Evolutionary conservation across 2,329 filamentous ascomycete species (phyloP), one percentile per base, ranked within the genome.

Genomic region (Penicillium carneum): DNA sequence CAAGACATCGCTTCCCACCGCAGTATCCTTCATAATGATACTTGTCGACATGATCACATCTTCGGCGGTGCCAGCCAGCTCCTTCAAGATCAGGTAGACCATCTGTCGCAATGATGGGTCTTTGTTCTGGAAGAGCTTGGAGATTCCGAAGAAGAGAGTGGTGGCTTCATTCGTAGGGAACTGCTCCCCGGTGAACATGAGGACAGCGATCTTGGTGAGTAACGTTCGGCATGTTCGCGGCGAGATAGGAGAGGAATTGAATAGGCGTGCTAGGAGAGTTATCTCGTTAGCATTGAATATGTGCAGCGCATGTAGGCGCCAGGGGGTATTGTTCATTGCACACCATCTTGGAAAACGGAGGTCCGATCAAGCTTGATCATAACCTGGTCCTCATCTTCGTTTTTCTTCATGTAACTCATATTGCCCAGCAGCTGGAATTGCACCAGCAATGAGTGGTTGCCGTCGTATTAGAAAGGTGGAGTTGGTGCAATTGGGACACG

Each of bases 31-130:
- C 95, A 98, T 99, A 72, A 99, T 97, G 71, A 94, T 97, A 81
- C 92, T 96, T 18, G 95, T 99, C 64, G 97, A 95, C 95, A 99
- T 98, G 78, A 99, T 99, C 67, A 97, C 96, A 84, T 99, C 95
- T 83, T 98, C 93, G 61, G 95, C 95, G 26, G 93, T 97, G 79
- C 89, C 88, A 69, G 94, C 92, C 74, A 99, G 85, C 86, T 99
- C 95, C 87, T 98, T 99, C 83, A 98, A 92, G 77, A 97, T 89
- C 69, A 98, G 86, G 82, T 98, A 96, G 53, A 99, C 94, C 93
- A 98, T 97, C 84, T 99, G 95, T 74, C 95, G 92, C 76, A 99
- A 85, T 72, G 92, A 94, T 73, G 93, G 91, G 89, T 99, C 95
- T 81, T 97, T 98, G 82, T 98, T 98, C 84, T 98, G 94, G 86